Base-by-base conservation (phyloP, 257 asterid species). In the Solanum rostratum region DNA sequence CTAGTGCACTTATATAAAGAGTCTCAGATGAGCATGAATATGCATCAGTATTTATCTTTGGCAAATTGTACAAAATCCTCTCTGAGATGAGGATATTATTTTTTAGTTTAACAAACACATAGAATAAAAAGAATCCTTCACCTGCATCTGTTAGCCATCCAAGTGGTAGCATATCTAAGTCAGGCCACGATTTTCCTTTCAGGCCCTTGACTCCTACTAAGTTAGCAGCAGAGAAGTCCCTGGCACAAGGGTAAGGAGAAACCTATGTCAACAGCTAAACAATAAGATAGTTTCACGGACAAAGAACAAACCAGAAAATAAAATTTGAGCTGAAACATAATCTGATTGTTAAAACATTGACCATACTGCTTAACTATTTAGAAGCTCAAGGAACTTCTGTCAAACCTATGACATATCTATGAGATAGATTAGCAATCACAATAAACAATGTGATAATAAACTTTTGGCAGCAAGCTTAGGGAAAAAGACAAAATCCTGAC, bases 131-230 rank as follows among this genome's bases (percentile, higher is more conserved):
- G 39, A 78, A 68, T 52, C 82, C 71, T 82, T 43, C 79, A 96
- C 97, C 97, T 90, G 90, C 88, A 88, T 90, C 89, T 30, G 98
- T 90, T 84, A 97, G 97, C 98, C 97, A 94, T 69, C 99, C 99
- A 22, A 97, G 86, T 7, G 99, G 99, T 81, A 97, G 94, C 98
- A 95, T 97, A 89, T 97, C 99, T 65, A 93, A 93, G 92, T 97
- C 99, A 0, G 98, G 99, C 99, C 99, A 97, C 16, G 98, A 97
- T 82, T 89, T 97, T 85, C 98, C 99, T 19, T 63, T 86, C 87
- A 93, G 88, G 46, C 98, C 97, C 87, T 90, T 86, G 3, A 95
- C 96, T 45, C 99, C 99, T 73, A 88, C 88, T 98, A 94, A 86
- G 60, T 86, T 85, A 81, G 98, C 95, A 86, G 93, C 93, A 86